Evolutionary conservation across 805 yeast genomes (phyloP).

Genomic region (Alloascoidea hylecoeti): DNA sequence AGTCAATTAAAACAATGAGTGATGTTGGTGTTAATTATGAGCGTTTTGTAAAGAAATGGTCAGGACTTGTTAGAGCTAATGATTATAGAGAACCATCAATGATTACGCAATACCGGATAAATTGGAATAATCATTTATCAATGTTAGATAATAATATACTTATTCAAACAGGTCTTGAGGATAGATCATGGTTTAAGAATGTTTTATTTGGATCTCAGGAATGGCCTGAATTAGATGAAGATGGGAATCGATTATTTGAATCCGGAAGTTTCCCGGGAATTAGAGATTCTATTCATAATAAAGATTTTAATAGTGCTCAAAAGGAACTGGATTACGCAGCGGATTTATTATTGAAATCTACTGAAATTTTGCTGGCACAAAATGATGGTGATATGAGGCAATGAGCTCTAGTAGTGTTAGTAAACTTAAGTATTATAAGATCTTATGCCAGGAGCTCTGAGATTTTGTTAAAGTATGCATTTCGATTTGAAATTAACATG

Average conservation of each 20-base stretch:
- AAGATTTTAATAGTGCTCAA: slow-evolving; percentile 40
- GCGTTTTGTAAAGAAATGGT: slow-evolving; percentile 54
- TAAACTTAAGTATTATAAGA: too few relatives aligned
- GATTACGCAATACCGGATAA: slow-evolving; percentile 59
- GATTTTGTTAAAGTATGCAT: too few relatives aligned
- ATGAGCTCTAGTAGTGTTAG: too few relatives aligned
- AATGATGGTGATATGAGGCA: too few relatives aligned
- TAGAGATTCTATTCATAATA: slow-evolving; percentile 44
- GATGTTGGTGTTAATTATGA: slow-evolving; percentile 31
- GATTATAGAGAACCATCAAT: slow-evolving; percentile 62
- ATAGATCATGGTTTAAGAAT: slow-evolving; percentile 56
- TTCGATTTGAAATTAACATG: too few relatives aligned
- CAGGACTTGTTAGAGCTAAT: slow-evolving; percentile 29
- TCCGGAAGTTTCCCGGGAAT: slow-evolving; percentile 68
- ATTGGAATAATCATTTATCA: slow-evolving; percentile 61
- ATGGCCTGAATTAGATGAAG: slow-evolving; percentile 31
- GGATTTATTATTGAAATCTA: slow-evolving; percentile 17
- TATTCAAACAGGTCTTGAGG: slow-evolving; percentile 25
- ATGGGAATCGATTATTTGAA: slow-evolving; percentile 18
- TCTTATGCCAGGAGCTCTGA: too few relatives aligned
- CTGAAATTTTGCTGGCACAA: too few relatives aligned
- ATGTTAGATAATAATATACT: slow-evolving; percentile 40
- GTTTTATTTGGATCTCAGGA: slow-evolving; percentile 55
- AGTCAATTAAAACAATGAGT: slow-evolving; percentile 23
- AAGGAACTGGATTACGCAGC: slow-evolving; percentile 31